Percentiles rank a stretch among this genome's conserved stretches.
These are phyloP conservation scores for Aspergillus diversus DNA, from an alignment of 495 filamentous ascomycete species.

Conservation along the genomic window DNA sequence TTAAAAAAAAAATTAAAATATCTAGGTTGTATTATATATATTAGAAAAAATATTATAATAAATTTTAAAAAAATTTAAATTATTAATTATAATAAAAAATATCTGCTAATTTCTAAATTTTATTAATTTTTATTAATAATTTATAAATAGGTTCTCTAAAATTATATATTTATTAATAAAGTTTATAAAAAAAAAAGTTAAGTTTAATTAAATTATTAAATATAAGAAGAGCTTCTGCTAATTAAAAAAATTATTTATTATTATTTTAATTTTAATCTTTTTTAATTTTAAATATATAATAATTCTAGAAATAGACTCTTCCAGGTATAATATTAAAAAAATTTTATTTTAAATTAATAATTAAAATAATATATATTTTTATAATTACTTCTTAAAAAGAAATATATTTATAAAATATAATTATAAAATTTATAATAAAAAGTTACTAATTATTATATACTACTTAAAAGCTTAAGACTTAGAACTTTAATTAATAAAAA, in stretches of 20 bases:
- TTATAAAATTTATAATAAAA: conserved; percentile 7
- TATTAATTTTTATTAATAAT: conserved; percentile 13
- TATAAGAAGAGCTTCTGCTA: neutral
- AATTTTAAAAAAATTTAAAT: conserved; percentile 9
- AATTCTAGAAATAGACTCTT: neutral
- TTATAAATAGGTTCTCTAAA: conserved; percentile 2
- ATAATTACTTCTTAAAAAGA: neutral
- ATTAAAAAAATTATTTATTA: conserved; percentile 6
- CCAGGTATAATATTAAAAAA: conserved; percentile 1
- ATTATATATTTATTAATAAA: conserved; percentile 7
- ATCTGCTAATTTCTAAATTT: conserved; percentile 1
- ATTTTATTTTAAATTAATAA: conserved; percentile 4
- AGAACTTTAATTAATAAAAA: conserved; percentile 12
- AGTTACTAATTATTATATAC: conserved; percentile 14
- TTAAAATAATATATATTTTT: neutral
- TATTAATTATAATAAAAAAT: conserved; percentile 1
- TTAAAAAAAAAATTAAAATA: conserved; percentile 2
- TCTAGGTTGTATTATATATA: conserved; percentile 3
- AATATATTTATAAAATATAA: conserved; percentile 5
- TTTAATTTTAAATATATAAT: conserved; percentile 16
- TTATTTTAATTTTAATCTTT: neutral
- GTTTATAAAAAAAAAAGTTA: neutral
- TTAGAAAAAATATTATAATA: neutral
- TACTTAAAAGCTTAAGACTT: conserved; percentile 1
- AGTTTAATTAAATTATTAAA: neutral